Percentiles rank a stretch among this genome's conserved stretches.
These are phyloP conservation scores for Brasilioporus rufonigricans DNA, from an alignment of 768 basidiomycete genomes.

Conservation along the genomic window DNA sequence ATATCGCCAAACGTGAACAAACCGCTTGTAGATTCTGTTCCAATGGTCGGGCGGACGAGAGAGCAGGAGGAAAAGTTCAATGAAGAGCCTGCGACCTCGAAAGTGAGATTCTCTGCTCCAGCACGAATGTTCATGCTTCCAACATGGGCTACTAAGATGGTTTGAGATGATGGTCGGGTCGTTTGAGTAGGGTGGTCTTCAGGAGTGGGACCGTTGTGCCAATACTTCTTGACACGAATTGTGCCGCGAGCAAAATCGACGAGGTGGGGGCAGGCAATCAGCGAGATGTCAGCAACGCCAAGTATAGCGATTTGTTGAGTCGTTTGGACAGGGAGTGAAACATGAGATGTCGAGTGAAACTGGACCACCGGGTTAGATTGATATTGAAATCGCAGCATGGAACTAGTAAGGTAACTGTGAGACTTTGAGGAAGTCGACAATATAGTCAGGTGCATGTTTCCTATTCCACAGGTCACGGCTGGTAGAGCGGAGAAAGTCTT, in stretches of 20 bases:
- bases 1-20: constrained; percentile 49
- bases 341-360: constrained; percentile 12
- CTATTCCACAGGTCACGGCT: constrained; percentile 19
- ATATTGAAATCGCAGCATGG: constrained; percentile 26
- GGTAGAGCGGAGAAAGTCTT: constrained; percentile 8
- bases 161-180: constrained; percentile 15
- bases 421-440: constrained; percentile 20
- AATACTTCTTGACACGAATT: constrained; percentile 48
- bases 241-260: constrained; percentile 58
- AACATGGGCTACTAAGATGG: constrained; percentile 42
- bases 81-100: constrained; percentile 52
- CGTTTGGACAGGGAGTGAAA: constrained; percentile 10
- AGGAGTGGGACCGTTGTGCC: constrained; percentile 1
- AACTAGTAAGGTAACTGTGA: constrained; percentile 24
- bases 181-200: constrained; percentile 1
- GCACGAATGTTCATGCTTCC: constrained; percentile 53
- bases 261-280: constrained; percentile 54
- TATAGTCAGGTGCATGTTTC: constrained; percentile 18
- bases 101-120: constrained; percentile 65
- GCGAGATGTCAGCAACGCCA: constrained; percentile 38
- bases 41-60: constrained; percentile 11
- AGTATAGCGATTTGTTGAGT: constrained; percentile 31
- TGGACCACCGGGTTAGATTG: constrained; percentile 12
- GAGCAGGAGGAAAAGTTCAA: constrained; percentile 23
- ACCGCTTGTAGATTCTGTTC: constrained; percentile 45